Percentiles rank a stretch among this genome's conserved stretches.
Conservation (phyloP, 139 green algal genomes). For the Closterium sp. region DNA sequence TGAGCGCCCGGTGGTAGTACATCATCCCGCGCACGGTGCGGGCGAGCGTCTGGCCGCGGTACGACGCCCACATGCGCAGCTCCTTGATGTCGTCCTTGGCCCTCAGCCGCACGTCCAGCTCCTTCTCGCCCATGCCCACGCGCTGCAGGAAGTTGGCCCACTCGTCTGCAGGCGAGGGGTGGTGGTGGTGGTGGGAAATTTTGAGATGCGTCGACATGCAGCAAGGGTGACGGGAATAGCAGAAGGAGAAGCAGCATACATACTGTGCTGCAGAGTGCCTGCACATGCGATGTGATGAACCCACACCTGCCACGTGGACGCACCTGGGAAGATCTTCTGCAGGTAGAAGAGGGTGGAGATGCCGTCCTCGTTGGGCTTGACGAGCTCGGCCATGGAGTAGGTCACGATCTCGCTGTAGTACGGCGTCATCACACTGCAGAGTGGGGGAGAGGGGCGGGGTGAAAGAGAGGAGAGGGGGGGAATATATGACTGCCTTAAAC, state of each 20-base stretch:
- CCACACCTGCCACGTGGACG: neutral
- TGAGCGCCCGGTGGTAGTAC: slow-evolving; percentile 46
- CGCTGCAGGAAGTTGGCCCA: slow-evolving; percentile 53
- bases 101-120: slow-evolving; percentile 18
- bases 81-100: slow-evolving; percentile 59
- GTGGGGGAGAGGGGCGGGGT: neutral
- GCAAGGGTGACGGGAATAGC: no score
- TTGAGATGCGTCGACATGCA: no score
- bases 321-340: slow-evolving; percentile 51
- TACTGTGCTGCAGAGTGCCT: neutral
- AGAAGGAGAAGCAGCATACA: neutral
- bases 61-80: slow-evolving; percentile 79
- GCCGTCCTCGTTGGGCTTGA: slow-evolving; percentile 48
- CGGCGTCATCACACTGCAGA: slow-evolving; percentile 44
- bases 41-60: slow-evolving; percentile 78
- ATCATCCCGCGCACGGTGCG: slow-evolving; percentile 62
- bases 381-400: slow-evolving; percentile 34
- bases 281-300: no score
- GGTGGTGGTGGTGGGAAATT: neutral
- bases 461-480: neutral
- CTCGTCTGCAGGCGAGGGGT: slow-evolving; percentile 29
- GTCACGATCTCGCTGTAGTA: slow-evolving; percentile 51
- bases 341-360: slow-evolving; percentile 52
- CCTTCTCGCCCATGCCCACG: slow-evolving; percentile 1
- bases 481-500: slow-evolving; percentile 30